phyloP scores from a whole-genome alignment of 2,329 filamentous ascomycete genomes.

The Colletotrichum sidae region DNA sequence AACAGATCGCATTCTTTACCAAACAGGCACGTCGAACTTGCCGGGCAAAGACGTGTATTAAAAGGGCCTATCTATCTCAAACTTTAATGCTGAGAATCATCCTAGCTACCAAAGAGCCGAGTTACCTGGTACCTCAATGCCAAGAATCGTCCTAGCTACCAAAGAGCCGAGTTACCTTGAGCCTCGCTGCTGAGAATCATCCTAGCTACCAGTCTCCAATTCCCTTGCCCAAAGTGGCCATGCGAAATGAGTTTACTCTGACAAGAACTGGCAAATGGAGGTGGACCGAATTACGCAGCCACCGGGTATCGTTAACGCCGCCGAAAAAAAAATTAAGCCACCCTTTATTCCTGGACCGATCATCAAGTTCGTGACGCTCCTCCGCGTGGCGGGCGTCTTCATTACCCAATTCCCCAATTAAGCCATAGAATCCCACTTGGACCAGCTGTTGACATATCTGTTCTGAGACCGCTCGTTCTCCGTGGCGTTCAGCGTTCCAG shows the following conservation, averaged over 20 bases:
- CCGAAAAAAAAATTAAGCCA: slow-evolving; percentile 1
- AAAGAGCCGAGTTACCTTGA: too few species aligned
- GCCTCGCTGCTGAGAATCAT: too few species aligned
- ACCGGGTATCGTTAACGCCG: slow-evolving; percentile 34
- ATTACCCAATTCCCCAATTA: too few species aligned
- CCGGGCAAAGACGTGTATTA: background rate
- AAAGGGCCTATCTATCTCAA: background rate
- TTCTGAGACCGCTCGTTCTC: slow-evolving; percentile 13
- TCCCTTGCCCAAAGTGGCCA: background rate
- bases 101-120: too few species aligned
- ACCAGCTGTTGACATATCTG: slow-evolving; percentile 31
- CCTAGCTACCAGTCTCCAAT: slow-evolving; percentile 17
- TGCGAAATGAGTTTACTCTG: slow-evolving; percentile 15
- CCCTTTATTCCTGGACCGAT: background rate
- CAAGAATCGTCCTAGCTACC: too few species aligned
- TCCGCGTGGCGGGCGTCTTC: too few species aligned
- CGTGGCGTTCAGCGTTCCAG: slow-evolving; percentile 25
- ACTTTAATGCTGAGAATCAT: background rate
- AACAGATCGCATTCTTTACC: too few species aligned
- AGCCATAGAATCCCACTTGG: slow-evolving; percentile 12
- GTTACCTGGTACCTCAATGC: too few species aligned
- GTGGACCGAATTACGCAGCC: slow-evolving; percentile 19
- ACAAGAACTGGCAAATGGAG: slow-evolving; percentile 15
- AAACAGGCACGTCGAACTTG: too few species aligned
- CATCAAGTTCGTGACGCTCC: background rate